Evolutionary conservation across 768 basidiomycete species (phyloP), one percentile per base, ranked within the genome.

Genomic region (Leccinum incarnatum): DNA sequence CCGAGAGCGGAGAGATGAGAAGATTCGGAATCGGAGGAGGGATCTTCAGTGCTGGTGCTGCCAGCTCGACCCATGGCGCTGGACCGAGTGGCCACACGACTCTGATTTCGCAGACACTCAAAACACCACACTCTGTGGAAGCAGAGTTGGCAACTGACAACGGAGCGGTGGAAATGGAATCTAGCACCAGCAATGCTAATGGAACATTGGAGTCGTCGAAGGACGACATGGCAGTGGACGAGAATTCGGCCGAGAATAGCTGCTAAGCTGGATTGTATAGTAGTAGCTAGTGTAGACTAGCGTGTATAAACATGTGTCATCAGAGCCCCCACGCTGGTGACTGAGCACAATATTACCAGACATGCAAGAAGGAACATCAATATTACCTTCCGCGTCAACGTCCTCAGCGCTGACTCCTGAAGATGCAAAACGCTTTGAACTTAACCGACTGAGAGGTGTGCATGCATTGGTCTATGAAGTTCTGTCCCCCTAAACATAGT

Each of bases 401-500:
- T 11, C 60, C 12, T 58, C 61, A 55, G 27, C 29, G 2, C 55
- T 86, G 32, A 85, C 86, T 8, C 83, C 87, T 14, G 91, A 93
- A 62, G 84, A 89, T 69, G 75, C 83, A 49, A 87, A 82, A 67
- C 81, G 83, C 56, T 79, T 93, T 25, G 91, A 94, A 69, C 79
- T 93, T 46, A 92, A 93, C 65, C 82, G 91, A 54, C 75, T 93
- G 23, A 86, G 82, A 83, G 90, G 90, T 89, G 53, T 53, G 65
- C 29, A 34, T 34, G 27, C 34, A 34, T 14, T 50, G 11, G 34
- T 48, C 11, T 27, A 3, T 34, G 0, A 25, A 17, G 23, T 14
- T 37, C 25, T 19, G 9, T 15, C 21, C 30, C 52, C 52, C 54
- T 60, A 53, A 65, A 58, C 40, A 47, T 17, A 36, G 14, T 53